phyloP scores from a whole-genome alignment of 306 rosid species.

The Senna tora region DNA sequence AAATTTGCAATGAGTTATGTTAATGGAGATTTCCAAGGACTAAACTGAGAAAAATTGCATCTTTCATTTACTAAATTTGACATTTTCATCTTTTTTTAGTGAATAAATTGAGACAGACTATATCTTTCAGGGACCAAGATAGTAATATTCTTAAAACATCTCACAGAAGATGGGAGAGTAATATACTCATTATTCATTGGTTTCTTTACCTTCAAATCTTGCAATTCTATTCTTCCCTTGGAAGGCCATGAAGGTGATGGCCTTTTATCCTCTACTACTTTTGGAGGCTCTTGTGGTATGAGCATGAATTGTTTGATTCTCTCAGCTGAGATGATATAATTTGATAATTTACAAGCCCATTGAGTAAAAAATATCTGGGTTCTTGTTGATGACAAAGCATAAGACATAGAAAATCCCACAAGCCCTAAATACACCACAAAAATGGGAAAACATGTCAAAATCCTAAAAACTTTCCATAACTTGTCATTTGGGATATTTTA shows the following conservation, averaged over 20 bases:
- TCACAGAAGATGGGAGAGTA: too few species aligned
- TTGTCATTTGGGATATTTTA: too few species aligned
- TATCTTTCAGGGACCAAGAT: too few species aligned
- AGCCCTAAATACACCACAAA: conserved; percentile 55
- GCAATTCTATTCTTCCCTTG: conserved; percentile 71
- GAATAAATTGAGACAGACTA: too few species aligned
- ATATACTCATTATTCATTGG: too few species aligned
- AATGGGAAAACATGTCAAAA: neutral
- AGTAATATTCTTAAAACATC: too few species aligned
- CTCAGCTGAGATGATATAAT: conserved; percentile 72
- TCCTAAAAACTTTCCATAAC: too few species aligned
- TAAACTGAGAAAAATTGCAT: too few species aligned
- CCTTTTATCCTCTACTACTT: conserved; percentile 54
- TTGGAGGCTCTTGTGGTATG: conserved; percentile 68
- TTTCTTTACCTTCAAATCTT: conserved; percentile 54
- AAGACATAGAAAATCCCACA: conserved; percentile 78
- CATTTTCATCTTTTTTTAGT: too few species aligned
- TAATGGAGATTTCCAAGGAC: too few species aligned
- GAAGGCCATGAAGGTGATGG: conserved; percentile 80
- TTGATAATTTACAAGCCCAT: conserved; percentile 59
- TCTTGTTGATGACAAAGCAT: conserved; percentile 58
- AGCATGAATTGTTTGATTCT: conserved; percentile 82
- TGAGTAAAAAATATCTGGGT: conserved; percentile 50
- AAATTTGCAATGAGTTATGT: too few species aligned
- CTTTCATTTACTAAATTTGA: too few species aligned